Evolutionary conservation across 1,284 basidiomycete species (phyloP).

Genomic region (Rhodotorula sp.): DNA sequence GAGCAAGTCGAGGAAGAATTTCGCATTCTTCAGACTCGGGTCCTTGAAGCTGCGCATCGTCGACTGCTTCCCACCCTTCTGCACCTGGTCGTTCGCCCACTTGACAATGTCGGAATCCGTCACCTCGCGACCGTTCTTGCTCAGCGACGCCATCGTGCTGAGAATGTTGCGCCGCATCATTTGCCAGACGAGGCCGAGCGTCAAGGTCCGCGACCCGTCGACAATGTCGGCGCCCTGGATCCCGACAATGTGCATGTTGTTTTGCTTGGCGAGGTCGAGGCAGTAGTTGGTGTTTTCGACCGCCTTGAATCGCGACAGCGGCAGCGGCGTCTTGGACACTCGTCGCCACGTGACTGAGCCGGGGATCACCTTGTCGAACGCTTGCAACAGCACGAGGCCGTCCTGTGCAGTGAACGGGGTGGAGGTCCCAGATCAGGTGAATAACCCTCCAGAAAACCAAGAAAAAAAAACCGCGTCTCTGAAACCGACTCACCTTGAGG

Average conservation of each 20-base stretch:
- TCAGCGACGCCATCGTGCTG: slow-evolving; percentile 79
- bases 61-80: slow-evolving; percentile 64
- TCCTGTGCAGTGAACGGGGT: slow-evolving; percentile 52
- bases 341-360: slow-evolving; percentile 91
- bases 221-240: slow-evolving; percentile 98
- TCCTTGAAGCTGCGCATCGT: slow-evolving; percentile 92
- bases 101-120: slow-evolving; percentile 90
- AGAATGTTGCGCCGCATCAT: slow-evolving; percentile 89
- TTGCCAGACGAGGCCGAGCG: slow-evolving; percentile 96
- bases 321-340: slow-evolving; percentile 83
- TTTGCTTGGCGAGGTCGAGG: slow-evolving; percentile 87
- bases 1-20: slow-evolving; percentile 92
- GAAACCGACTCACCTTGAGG: slow-evolving; percentile 59
- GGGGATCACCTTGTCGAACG: slow-evolving; percentile 92
- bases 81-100: slow-evolving; percentile 91
- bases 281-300: slow-evolving; percentile 98
- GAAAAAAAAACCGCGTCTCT: slow-evolving; percentile 16
- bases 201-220: slow-evolving; percentile 84
- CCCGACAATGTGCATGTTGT: slow-evolving; percentile 92
- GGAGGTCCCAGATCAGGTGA: background rate
- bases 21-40: slow-evolving; percentile 77
- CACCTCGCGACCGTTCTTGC: slow-evolving; percentile 72
- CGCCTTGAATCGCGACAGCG: slow-evolving; percentile 89
- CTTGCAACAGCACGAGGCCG: slow-evolving; percentile 85
- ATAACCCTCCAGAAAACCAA: background rate